Evolutionary conservation across 345 rosid species (phyloP), one percentile per base, ranked within the genome.

Genomic region (Citrus sp.): DNA sequence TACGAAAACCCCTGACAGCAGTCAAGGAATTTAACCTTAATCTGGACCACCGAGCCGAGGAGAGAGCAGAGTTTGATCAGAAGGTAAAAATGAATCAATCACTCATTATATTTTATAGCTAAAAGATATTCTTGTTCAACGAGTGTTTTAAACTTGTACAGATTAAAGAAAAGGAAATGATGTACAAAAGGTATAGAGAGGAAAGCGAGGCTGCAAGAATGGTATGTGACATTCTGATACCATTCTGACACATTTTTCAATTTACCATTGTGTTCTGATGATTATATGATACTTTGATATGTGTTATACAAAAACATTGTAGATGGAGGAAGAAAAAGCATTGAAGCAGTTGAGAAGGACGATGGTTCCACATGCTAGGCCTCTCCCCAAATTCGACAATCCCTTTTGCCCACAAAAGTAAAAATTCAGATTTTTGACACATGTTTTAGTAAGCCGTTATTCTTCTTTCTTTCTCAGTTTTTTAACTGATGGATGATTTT

Each of bases 261-360:
- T 49, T 42, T 74, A 28, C 27, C 27, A 38, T 61, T 74, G 10
- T 16, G 9, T 72, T 18, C 25, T 54, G 42, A 27, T n/a, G 8
- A 4, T 38, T 7, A 38, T 38, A 38, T 27, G 18, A 4, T 3
- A 22, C 3, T 27, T 42, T 6, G 6, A 4, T 8, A 16, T 18
- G 21, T 40, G 34, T 32, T 5, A 70, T 7, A 2, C 19, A 21
- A n/a, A 32, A 18, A 64, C 24, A 22, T 59, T 34, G 77, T 89
- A 94, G 99, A 81, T 90, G 75, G 98, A 94, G 78, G 99, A 97
- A 83, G 98, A 94, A 86, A 92, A 89, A 66, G 97, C 89, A 55
- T 58, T 94, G 86, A 97, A 97, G 80, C 99, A 92, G 79, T 34
- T 97, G 83, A 90, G 99, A 74, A 89, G 93, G 79, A 90, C 97